Base-by-base conservation (phyloP, 2,329 filamentous ascomycete genomes). In the Aurifilum marmelostoma region DNA sequence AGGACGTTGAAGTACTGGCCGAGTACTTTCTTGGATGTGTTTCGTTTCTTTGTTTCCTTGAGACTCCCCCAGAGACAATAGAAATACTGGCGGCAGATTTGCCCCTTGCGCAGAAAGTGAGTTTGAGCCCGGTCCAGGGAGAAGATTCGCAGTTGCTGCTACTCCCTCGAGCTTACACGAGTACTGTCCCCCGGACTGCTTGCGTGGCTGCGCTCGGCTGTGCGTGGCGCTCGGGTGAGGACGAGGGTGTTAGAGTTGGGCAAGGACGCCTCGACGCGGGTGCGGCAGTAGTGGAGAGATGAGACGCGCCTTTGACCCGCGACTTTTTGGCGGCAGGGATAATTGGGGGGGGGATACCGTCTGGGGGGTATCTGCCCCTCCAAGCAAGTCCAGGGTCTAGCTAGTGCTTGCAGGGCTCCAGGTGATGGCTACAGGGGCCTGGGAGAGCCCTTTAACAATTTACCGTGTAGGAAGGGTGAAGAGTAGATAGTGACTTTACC, bases 181-280 rank as follows among this genome's bases (percentile, higher is more conserved):
- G 65, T 39, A 11, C 9, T 67, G 4, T 34, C 4, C 67, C 65
- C 65, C 59, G 62, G 61, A 65, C 62, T 70, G 61, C 62, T 41
- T 60, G 47, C 47, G 63, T 66, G 34, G 34, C 56, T 34, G 67
- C n/a, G 54, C 54, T 66, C 41, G 56, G 43, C 43, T 62, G 63
- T 32, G 54, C 21, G 56, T 65, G 68, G 43, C 39, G 66, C 56
- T 18, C 65, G 59, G 63, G 66, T 70, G 68, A 63, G 66, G 56
- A 63, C 24, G 12, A 62, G 24, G 56, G 29, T 12, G 34, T 8
- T 4, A 62, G 52, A 34, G 62, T 68, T 50, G 63, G 54, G 64
- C 54, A 61, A 63, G 47, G 43, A 54, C 60, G 47, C 47, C 69
- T 64, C 39, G 60, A 69, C 69, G 67, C 69, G 67, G 66, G 47